Base-by-base conservation (phyloP, 73 alveolate species). In the Paramecium biaurelia region DNA sequence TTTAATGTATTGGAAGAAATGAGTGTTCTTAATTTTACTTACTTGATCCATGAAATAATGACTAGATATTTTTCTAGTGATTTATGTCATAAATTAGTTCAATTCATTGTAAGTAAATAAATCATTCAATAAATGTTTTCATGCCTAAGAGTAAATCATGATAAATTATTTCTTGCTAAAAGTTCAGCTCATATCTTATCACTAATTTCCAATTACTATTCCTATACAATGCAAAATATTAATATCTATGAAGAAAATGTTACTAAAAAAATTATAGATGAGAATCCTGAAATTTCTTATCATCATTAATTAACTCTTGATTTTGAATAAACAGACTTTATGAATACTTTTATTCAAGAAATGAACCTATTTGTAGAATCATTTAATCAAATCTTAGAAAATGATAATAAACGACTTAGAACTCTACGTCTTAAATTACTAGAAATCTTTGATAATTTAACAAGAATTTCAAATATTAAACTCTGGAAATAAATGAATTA, bases 141-240 rank as follows among this genome's bases (percentile, higher is more conserved):
- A 79, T 43, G 56, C 12, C 53, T 79, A 7, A 35, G n/a, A 35
- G 18, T 8, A 9, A 38, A 79, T 43, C 56, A 41, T 41, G 90
- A 79, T 45, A 20, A 41, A 38, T 21, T 79, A 23, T 79, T 43
- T 30, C 56, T 79, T 12, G 45, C 90, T 79, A 79, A 79, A 79
- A 79, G 90, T 47, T 23, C 76, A 14, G 90, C 76, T 43, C 90
- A 79, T 45, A 79, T 79, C 5, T 12, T 79, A n/a, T 79, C 90
- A 1, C 56, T 79, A 9, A 47, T 79, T 3, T 79, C 90, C 4
- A 79, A 79, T 79, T 79, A 79, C 7, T 79, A 79, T 24, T 79
- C 90, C 8, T 79, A 79, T 26, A 30, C 70, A 2, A 79, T 79
- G 90, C 90, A 79, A 26, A 79, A 79, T 24, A 79, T 79, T 23